Evolutionary conservation across 768 basidiomycete genomes (phyloP), one percentile per base, ranked within the genome.

Genomic region (Amanita inopinata): DNA sequence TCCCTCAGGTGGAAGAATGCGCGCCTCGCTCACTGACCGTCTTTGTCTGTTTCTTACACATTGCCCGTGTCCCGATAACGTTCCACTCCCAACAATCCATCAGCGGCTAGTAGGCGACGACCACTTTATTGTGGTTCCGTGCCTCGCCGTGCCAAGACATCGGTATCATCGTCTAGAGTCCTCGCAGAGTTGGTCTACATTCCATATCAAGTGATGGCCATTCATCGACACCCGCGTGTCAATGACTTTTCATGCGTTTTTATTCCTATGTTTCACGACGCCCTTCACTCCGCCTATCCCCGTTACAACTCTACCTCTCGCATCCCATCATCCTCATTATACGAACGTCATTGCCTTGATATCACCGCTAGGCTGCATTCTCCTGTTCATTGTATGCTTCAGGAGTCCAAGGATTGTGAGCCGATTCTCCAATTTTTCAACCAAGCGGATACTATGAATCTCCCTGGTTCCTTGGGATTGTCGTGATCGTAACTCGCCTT

Each of bases 111-210:
- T 76, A 75, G 72, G 73, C 72, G 79, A 80, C 79, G 80, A 83
- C 79, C 82, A 74, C 82, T 84, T 85, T 45, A 60, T 54, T 84
- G 83, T 73, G 81, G 82, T 81, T 76, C 67, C 76, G 80, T 78
- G 71, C 72, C 73, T 80, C 78, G 77, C 69, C 69, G 70, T 67
- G 79, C 82, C 82, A 63, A 86, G 57, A 83, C 84, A 80, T 68
- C 58, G 81, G 81, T 77, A 58, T 72, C 73, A 62, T 63, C 60
- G 50, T 49, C 55, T 20, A 12, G 7, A 11, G 11, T 37, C n/a
- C 33, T 15, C 15, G 34, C 43, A 44, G 43, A 44, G 43, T 30
- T 37, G 43, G 43, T 36, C 8, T 31, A 15, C 30, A 4, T 28
- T 22, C 35, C 41, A 27, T 42, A 33, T 24, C 23, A 33, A 42